Evolutionary conservation across 257 asterid genomes (phyloP).

Genomic region (Ophiorrhiza pumila): DNA sequence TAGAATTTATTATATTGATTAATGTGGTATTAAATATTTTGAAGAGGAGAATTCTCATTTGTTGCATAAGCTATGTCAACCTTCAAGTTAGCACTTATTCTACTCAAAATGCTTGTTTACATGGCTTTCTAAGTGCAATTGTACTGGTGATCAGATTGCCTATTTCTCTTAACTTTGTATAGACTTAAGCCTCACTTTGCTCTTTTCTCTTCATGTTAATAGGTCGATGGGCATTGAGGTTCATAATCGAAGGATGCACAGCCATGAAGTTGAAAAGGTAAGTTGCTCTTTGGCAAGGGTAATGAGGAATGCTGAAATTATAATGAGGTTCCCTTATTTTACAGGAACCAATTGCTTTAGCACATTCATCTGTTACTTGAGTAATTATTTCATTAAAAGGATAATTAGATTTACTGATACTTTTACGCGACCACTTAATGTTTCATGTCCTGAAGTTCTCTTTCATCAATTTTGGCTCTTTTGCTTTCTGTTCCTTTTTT

Average conservation of each 20-base stretch:
- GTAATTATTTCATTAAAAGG: neutral
- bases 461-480: neutral
- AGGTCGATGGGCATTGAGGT: slow-evolving; percentile 57
- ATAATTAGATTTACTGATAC: neutral
- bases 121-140: slow-evolving; percentile 12
- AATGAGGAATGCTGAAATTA: neutral
- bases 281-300: neutral
- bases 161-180: neutral
- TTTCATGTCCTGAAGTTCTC: neutral
- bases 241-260: slow-evolving; percentile 43
- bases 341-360: neutral
- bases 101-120: neutral
- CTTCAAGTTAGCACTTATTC: neutral
- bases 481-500: neutral
- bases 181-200: slow-evolving; percentile 18
- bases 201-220: slow-evolving; percentile 22
- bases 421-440: neutral
- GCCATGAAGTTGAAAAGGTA: slow-evolving; percentile 73
- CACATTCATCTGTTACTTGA: neutral
- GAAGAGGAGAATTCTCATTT: neutral
- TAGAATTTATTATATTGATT: neutral
- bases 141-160: neutral
- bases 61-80: neutral
- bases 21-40: neutral
- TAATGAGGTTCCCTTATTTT: neutral